Base-by-base conservation (phyloP, 1,284 basidiomycete genomes). In the Ustilago trichophora region DNA sequence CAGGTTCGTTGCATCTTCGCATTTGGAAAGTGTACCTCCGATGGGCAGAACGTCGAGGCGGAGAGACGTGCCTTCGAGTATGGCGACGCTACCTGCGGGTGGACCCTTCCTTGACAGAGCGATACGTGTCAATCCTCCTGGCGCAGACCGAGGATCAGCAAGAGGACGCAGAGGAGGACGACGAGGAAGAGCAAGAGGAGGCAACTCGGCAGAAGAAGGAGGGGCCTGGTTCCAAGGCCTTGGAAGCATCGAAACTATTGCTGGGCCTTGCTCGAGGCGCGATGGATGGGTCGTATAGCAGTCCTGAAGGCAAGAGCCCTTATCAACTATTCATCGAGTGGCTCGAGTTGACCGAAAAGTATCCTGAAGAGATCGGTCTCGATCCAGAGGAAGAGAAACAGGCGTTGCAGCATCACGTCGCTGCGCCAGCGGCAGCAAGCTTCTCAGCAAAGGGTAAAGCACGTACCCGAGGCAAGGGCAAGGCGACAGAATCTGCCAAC, bases 1-100 rank as follows among this genome's bases (percentile, higher is more conserved):
- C 93, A 6, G 93, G 93, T 4, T 93, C 92, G 40, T 85, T 98
- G n/a, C 96, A 99, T 80, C 87, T 88, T 13, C 89, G 93, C 33
- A 87, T 98, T 67, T 99, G 96, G 96, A 88, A 90, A 18, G 86
- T 91, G 44, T 98, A 97, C 82, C 87, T 99, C n/a, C 85, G 91
- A 8, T 98, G 93, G 93, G 91, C 94, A 3, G 92, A 96, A 84
- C 82, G 85, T 24, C 87, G 87, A 18, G 91, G 92, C 52, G 92
- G 93, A n/a, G 83, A 88, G 43, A 91, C 91, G 0, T 91, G 90
- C 35, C 91, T 93, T 45, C 85, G 89, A 21, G 88, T 96, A 15
- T 98, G 95, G 85, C 87, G 94, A 55, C 87, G 96, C 34, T 98
- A 95, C 81, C 88, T 98, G 34, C 84, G 87, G 62, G 84, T 85